A percentile compares a stretch with the other conserved stretches of the same genome.
Conservation (phyloP, 768 basidiomycete species). For the Pholiota microspora region DNA sequence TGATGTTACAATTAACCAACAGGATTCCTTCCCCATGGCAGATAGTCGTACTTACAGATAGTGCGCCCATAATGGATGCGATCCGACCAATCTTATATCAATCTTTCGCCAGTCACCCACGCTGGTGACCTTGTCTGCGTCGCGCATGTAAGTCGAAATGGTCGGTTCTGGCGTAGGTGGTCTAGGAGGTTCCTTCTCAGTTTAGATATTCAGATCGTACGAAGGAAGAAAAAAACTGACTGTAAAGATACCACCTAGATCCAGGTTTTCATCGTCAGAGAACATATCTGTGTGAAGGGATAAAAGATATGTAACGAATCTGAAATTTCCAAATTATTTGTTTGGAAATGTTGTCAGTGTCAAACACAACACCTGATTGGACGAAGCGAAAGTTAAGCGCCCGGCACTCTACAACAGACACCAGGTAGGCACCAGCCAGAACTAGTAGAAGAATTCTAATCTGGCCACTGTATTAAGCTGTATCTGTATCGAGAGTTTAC, state of each 20-base stretch:
- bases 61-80: conserved; percentile 82
- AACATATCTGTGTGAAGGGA: background rate
- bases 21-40: background rate
- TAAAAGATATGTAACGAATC: background rate
- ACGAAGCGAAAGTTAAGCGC: too few species aligned
- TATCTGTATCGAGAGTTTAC: too few species aligned
- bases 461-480: too few species aligned
- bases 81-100: conserved; percentile 69
- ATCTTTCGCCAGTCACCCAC: conserved; percentile 40
- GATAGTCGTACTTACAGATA: conserved; percentile 48
- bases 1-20: conserved; percentile 23
- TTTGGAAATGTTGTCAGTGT: background rate
- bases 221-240: conserved; percentile 27
- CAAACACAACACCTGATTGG: background rate
- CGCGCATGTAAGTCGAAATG: conserved; percentile 45
- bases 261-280: conserved; percentile 22
- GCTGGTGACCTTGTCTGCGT: conserved; percentile 14
- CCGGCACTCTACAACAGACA: too few species aligned
- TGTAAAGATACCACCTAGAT: conserved; percentile 48
- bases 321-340: background rate
- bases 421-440: too few species aligned
- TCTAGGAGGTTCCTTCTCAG: conserved; percentile 56
- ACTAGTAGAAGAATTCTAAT: too few species aligned
- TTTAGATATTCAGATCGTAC: conserved; percentile 7
- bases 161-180: conserved; percentile 70